Evolutionary conservation across 1,284 basidiomycete species (phyloP), one percentile per base, ranked within the genome.

Genomic region (Pisolithus thermaeus): DNA sequence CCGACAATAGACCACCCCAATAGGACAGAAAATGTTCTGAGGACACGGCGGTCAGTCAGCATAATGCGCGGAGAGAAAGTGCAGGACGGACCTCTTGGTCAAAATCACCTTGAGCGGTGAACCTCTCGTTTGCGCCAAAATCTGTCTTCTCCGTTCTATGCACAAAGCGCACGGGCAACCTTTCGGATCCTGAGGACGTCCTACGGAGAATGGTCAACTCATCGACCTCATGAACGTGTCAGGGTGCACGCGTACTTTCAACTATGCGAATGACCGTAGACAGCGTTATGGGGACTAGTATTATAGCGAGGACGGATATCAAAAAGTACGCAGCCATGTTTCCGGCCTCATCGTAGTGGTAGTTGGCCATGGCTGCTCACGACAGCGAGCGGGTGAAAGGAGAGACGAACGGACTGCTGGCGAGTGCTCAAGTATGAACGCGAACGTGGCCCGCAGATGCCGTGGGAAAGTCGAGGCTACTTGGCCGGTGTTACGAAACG

Each of bases 291-390:
- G 92, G 92, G 42, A 92, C 68, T 53, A 96, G 81, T 51, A 92
- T 65, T 57, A 95, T 76, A 49, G 83, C 82, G 58, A 96, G 83
- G 66, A 93, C 86, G 7, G 91, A 91, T 52, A 95, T 81, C 55
- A 92, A 72, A 70, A 95, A 95, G 73, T 92, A 95, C 30, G 86
- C 80, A 61, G 92, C 91, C 81, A 95, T 87, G 59, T 84, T 85
- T 58, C 92, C 92, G 48, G 81, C 81, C 72, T 94, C 91, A 71
- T 95, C 92, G 70, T 95, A 95, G 69, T 82, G 76, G 71, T 90
- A 90, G 61, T 84, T 79, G 58, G 84, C 85, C 87, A 89, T 89
- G 38, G 50, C 55, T 56, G 66, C 56, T 35, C 32, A 35, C 32
- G 32, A 35, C 32, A 35, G 32, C 32, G 12, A 35, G 32, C 32